These are phyloP conservation scores for Amanita exitialis DNA, from an alignment of 768 basidiomycete genomes.

Conservation along the genomic window DNA sequence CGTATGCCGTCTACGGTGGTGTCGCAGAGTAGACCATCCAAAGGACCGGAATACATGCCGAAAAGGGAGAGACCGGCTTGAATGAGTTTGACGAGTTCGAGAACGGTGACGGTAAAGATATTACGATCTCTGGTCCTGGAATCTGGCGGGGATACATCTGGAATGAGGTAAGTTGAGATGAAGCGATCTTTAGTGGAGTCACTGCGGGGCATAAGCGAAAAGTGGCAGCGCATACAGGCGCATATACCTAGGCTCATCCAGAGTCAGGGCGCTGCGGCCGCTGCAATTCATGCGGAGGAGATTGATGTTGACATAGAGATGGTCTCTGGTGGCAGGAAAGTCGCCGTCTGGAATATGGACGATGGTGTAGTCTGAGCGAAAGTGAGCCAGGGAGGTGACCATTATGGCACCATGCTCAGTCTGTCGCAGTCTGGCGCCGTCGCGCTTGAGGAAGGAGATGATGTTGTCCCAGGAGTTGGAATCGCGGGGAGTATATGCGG, in stretches of 20 bases:
- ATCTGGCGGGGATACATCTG: conserved; percentile 15
- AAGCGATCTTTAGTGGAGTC: conserved; percentile 79
- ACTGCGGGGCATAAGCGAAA: conserved; percentile 22
- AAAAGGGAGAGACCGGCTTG: conserved; percentile 66
- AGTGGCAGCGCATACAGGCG: conserved; percentile 3
- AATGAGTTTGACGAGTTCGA: conserved; percentile 68
- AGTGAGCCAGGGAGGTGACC: conserved; percentile 79
- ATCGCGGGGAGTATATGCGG: conserved; percentile 32
- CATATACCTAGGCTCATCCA: conserved; percentile 62
- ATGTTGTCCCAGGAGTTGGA: conserved; percentile 51
- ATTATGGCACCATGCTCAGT: conserved; percentile 63
- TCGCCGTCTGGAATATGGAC: conserved; percentile 68
- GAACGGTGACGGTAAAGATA: conserved; percentile 54
- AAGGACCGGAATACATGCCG: conserved; percentile 39
- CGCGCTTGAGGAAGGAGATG: conserved; percentile 50
- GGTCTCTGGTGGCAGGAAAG: conserved; percentile 51
- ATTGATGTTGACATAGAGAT: conserved; percentile 74
- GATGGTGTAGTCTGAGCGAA: conserved; percentile 81
- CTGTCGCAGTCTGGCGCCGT: conserved; percentile 67
- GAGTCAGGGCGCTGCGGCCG: conserved; percentile 64
- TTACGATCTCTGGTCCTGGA: conserved; percentile 23
- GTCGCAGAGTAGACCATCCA: conserved; percentile 74
- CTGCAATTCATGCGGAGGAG: conserved; percentile 78
- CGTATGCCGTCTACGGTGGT: conserved; percentile 62
- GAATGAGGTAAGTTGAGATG: conserved; percentile 56